A percentile compares a stretch with the other conserved stretches of the same genome.
These are phyloP conservation scores for Inga leiocalycina DNA, from an alignment of 306 rosid genomes.

Conservation along the genomic window DNA sequence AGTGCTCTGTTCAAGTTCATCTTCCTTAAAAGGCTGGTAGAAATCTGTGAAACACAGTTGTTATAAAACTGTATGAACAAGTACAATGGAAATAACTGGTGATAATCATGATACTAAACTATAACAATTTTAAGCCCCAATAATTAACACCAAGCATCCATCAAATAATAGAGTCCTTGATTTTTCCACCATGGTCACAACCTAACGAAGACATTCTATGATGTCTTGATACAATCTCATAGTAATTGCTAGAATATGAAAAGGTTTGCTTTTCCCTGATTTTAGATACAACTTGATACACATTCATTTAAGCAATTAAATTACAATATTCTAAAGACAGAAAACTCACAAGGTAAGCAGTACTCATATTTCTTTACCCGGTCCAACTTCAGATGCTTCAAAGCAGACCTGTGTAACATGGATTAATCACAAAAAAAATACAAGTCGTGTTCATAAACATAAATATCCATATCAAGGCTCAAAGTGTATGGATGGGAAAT, in stretches of 20 bases:
- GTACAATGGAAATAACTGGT: neutral
- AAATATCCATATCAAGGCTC: neutral
- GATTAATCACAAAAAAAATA: slow-evolving; percentile 23
- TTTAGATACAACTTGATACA: slow-evolving; percentile 2
- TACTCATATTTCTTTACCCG: slow-evolving; percentile 77
- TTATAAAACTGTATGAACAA: neutral
- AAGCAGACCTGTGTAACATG: slow-evolving; percentile 58
- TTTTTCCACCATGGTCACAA: neutral
- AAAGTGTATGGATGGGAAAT: neutral
- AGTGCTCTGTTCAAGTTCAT: slow-evolving; percentile 78
- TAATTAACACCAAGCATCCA: neutral
- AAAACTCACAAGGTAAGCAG: slow-evolving; percentile 79
- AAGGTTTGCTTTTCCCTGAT: neutral
- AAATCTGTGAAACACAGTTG: slow-evolving; percentile 48
- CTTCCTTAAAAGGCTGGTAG: slow-evolving; percentile 79
- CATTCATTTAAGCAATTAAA: neutral
- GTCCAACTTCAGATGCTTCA: slow-evolving; percentile 79
- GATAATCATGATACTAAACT: neutral
- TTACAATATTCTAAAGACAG: slow-evolving; percentile 5
- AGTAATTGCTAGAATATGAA: neutral
- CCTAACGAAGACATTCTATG: neutral
- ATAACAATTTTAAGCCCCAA: neutral
- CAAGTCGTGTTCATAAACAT: neutral
- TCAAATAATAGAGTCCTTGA: neutral
- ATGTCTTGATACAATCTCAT: neutral